Percentiles rank a stretch among this genome's conserved stretches.
Conservation (phyloP, 2,329 filamentous ascomycete genomes). For the Phoma sp. region DNA sequence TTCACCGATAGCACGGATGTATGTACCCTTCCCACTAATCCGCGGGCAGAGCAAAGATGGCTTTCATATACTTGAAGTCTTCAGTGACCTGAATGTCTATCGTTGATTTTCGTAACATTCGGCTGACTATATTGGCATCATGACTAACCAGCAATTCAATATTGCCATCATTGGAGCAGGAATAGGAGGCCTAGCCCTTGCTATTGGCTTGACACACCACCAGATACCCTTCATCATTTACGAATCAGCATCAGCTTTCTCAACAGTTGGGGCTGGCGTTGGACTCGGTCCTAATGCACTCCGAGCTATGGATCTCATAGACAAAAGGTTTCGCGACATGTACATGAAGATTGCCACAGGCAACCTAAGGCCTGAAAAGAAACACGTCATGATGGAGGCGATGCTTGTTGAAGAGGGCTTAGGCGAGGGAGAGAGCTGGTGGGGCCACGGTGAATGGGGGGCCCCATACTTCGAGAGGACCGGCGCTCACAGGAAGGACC, state of each 20-base stretch:
- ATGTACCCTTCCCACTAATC: neutral
- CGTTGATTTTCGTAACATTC: neutral
- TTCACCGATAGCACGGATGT: neutral
- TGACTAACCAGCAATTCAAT: constrained; percentile 7
- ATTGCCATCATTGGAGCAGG: constrained; percentile 26
- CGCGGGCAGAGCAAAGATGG: too few species aligned
- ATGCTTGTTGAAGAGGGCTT: constrained; percentile 49
- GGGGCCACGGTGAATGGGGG: constrained; percentile 44
- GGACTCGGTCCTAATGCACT: constrained; percentile 50
- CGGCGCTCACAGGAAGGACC: constrained; percentile 50
- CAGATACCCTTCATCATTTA: constrained; percentile 31
- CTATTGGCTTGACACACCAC: constrained; percentile 28
- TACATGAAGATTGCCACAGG: constrained; percentile 49
- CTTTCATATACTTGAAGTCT: neutral
- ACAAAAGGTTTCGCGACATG: constrained; percentile 43
- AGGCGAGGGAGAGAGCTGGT: constrained; percentile 48
- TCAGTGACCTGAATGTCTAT: neutral
- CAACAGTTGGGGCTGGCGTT: constrained; percentile 31
- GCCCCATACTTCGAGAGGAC: constrained; percentile 49
- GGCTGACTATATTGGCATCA: neutral
- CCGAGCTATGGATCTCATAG: constrained; percentile 51
- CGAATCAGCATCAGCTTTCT: constrained; percentile 28
- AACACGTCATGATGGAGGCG: constrained; percentile 51
- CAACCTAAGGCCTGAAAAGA: constrained; percentile 47
- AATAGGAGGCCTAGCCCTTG: constrained; percentile 30